These are phyloP conservation scores for Chamaecrista fasciculata DNA, from an alignment of 306 rosid species.

Conservation along the genomic window DNA sequence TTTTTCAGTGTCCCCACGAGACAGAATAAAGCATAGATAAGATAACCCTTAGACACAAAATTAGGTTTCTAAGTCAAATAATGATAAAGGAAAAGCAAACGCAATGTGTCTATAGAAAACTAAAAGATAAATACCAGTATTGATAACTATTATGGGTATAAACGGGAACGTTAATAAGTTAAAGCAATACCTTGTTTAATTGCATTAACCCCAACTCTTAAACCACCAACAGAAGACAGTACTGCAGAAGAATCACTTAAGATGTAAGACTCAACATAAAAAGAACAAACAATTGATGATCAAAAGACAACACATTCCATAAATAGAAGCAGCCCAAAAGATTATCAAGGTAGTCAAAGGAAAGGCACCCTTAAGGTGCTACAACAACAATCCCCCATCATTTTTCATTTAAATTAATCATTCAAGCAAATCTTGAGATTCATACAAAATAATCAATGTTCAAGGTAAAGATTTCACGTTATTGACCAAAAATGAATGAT, in stretches of 20 bases:
- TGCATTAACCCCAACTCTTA: slow-evolving; percentile 71
- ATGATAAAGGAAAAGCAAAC: not conserved
- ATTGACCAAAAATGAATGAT: not conserved
- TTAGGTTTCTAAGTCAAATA: not conserved
- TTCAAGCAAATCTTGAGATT: no score
- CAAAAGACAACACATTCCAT: slow-evolving; percentile 14
- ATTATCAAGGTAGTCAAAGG: not conserved
- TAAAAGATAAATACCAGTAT: slow-evolving; percentile 10
- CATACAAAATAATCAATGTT: no score
- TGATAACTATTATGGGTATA: slow-evolving; percentile 3
- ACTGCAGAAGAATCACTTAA: slow-evolving; percentile 54
- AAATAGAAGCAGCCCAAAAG: slow-evolving; percentile 1
- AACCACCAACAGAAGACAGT: slow-evolving; percentile 86
- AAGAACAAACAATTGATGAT: slow-evolving; percentile 1
- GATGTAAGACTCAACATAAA: slow-evolving; percentile 30
- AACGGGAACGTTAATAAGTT: slow-evolving; percentile 14
- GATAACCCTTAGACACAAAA: not conserved
- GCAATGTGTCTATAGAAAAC: not conserved
- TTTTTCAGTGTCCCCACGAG: not conserved
- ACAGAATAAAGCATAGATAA: not conserved
- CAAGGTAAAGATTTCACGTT: not conserved
- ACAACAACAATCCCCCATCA: not conserved
- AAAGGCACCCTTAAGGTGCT: not conserved
- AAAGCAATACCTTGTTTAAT: slow-evolving; percentile 67
- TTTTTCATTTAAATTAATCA: no score